These are phyloP conservation scores for Breviolum minutum DNA, from an alignment of 73 alveolate genomes.

Conservation along the genomic window DNA sequence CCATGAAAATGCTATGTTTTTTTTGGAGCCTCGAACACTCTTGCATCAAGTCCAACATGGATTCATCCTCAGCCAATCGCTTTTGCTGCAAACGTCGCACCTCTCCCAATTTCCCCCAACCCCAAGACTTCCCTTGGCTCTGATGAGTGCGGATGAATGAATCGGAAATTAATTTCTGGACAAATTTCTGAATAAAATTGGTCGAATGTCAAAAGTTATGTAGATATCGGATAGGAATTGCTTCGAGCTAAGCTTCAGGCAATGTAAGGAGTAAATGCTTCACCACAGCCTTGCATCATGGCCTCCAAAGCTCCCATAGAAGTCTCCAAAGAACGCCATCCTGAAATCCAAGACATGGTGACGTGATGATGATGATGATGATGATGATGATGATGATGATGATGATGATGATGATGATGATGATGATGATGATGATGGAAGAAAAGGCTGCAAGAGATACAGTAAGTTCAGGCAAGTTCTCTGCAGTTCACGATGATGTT, in stretches of 20 bases:
- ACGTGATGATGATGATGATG: no score
- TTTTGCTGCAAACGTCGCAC: not conserved
- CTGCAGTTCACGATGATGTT: no score
- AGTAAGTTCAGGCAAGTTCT: no score
- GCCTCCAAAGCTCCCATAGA: constrained; percentile 90
- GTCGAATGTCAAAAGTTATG: no score
- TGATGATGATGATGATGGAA: no score
- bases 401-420: no score
- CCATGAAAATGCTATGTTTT: no score
- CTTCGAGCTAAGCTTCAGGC: not conserved
- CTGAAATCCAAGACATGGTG: not conserved
- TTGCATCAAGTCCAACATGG: constrained; percentile 78
- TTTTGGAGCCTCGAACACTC: constrained; percentile 38
- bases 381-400: no score
- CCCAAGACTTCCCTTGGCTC: no score
- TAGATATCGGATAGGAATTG: not conserved
- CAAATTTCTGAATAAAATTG: no score
- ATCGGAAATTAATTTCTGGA: not conserved
- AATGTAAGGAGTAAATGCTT: constrained; percentile 59
- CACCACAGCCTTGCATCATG: constrained; percentile 84
- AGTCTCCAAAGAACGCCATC: constrained; percentile 85
- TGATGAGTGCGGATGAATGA: not conserved
- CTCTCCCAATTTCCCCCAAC: not conserved
- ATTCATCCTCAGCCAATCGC: constrained; percentile 5
- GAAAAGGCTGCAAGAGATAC: no score